Base-by-base conservation (phyloP, 2,329 filamentous ascomycete species). In the Claviceps paspali region DNA sequence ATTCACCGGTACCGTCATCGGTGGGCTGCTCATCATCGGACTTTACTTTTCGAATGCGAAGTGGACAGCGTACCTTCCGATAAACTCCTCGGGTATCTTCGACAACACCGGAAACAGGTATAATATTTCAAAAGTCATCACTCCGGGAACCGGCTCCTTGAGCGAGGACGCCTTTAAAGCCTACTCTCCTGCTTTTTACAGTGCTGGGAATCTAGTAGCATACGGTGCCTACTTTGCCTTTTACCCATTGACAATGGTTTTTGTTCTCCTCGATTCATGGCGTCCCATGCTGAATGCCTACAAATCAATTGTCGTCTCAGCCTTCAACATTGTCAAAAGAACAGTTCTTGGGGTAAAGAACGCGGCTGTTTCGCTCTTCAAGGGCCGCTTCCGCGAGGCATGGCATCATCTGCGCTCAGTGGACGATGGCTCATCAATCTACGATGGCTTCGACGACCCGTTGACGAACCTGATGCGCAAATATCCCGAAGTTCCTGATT, bases 181-280 rank as follows among this genome's bases (percentile, higher is more conserved):
- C 1, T 67, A 67, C 44, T 63, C 60, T 7, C 60, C 60, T 6
- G 61, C 63, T 0, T 65, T 61, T 32, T 64, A 63, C 45, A 59
- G 60, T 2, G 61, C 60, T 3, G 60, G 56, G 17, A 60, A 59
- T 38, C 55, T 65, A 8, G 45, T 64, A 9, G 59, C 55, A 0
- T 52, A 59, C 0, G 61, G 61, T 1, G 60, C 55, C 36, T 62
- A 62, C 46, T 65, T 63, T 46, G 57, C 55, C 33, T 64, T 62
- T 33, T 64, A 64, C 38, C 59, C 61, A 5, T n/a, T 28, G 5
- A 28, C 26, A 1, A 28, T 28, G 26, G 26, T 28, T 12, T 28
- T 28, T 28, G 8, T 28, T 6, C n/a, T 28, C 3, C 14, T 28
- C 12, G 26, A 28, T n/a, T n/a, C 14, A n/a, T 28, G 26, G 26